These are phyloP conservation scores for Penicillium pulvis DNA, from an alignment of 495 filamentous ascomycete species.

Conservation along the genomic window DNA sequence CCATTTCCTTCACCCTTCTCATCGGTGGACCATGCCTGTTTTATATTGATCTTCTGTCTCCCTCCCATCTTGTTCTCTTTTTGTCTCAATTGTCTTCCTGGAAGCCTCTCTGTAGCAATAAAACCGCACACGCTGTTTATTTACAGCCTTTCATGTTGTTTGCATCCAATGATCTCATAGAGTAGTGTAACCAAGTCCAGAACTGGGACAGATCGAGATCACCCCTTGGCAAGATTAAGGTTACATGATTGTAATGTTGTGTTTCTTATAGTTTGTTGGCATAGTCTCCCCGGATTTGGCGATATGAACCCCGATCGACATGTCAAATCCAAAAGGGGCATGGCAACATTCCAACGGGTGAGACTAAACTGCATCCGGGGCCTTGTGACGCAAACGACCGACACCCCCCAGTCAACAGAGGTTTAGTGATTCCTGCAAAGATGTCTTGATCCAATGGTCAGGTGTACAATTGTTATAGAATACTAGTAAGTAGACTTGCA, in stretches of 20 bases:
- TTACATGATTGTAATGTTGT: conserved; percentile 22
- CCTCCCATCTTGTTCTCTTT: conserved; percentile 7
- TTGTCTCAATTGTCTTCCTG: not conserved
- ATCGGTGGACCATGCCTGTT: conserved; percentile 1
- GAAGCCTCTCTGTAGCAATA: conserved; percentile 16
- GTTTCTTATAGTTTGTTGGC: not conserved
- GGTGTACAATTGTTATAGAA: not conserved
- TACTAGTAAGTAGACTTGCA: not conserved
- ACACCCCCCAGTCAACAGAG: not conserved
- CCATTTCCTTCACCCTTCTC: not conserved
- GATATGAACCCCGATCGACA: conserved; percentile 20
- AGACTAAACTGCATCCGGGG: conserved; percentile 36
- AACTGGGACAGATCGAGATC: not conserved
- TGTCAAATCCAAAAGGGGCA: conserved; percentile 29
- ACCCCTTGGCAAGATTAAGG: conserved; percentile 11
- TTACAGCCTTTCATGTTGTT: conserved; percentile 23
- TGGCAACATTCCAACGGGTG: conserved; percentile 32
- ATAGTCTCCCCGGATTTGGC: conserved; percentile 6
- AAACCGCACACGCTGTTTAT: conserved; percentile 22
- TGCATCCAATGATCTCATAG: conserved; percentile 15
- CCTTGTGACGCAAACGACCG: conserved; percentile 38
- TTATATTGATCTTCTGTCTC: conserved; percentile 8
- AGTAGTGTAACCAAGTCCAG: conserved; percentile 2
- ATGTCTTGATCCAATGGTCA: not conserved
- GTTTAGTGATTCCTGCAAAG: not conserved